Percentiles rank a stretch among this genome's conserved stretches.
Evolutionary conservation across 139 green algal species (phyloP).

Genomic region (Coccomyxa sp.): DNA sequence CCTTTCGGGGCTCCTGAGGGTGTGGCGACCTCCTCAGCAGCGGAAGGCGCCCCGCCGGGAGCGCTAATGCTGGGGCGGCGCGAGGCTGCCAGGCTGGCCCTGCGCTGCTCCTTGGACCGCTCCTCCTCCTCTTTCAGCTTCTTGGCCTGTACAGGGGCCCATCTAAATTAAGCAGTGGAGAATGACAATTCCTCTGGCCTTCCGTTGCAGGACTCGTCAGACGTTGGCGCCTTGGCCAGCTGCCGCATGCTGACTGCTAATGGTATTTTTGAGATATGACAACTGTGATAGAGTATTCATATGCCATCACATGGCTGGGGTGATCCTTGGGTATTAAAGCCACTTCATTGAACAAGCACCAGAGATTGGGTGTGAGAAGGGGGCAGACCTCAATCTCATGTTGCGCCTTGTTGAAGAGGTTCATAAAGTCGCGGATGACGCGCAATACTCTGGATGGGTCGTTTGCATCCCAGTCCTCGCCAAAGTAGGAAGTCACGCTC

Average conservation of each 20-base stretch:
- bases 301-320: not conserved
- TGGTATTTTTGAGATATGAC: not conserved
- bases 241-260: not conserved
- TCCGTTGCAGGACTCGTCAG: not conserved
- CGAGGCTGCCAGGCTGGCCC: slow-evolving; percentile 1
- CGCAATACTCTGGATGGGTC: slow-evolving; percentile 44
- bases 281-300: not conserved
- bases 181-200: not conserved
- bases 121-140: slow-evolving; percentile 13
- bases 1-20: too few relatives aligned
- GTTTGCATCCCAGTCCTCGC: slow-evolving; percentile 37
- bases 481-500: slow-evolving; percentile 46
- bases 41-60: too few relatives aligned
- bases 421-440: slow-evolving; percentile 53
- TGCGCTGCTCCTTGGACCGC: slow-evolving; percentile 12
- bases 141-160: not conserved
- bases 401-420: slow-evolving; percentile 47
- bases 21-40: too few relatives aligned
- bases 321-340: not conserved
- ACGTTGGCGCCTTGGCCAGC: not conserved
- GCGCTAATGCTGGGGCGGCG: too few relatives aligned
- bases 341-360: not conserved
- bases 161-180: not conserved
- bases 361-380: not conserved
- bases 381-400: slow-evolving; percentile 37